A percentile compares a stretch with the other conserved stretches of the same genome.
Conservation (phyloP, 371 early-diverging fungal genomes). For the Mucor indicus region DNA sequence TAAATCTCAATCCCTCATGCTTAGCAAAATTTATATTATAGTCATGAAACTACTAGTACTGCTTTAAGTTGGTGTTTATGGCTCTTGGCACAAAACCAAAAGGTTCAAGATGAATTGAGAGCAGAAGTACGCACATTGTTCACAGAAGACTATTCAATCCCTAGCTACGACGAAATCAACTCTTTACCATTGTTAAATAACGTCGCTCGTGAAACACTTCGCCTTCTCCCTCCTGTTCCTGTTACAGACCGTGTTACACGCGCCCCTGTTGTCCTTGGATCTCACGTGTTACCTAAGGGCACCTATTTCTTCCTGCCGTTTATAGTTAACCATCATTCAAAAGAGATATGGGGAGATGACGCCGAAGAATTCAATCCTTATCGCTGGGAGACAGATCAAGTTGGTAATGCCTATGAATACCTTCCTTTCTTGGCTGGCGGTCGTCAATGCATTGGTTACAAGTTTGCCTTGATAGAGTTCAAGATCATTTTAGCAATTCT, state of each 20-base stretch:
- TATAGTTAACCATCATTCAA: constrained; percentile 45
- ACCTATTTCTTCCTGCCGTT: constrained; percentile 41
- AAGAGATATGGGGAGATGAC: constrained; percentile 63
- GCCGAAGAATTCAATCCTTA: constrained; percentile 60
- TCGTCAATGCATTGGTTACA: constrained; percentile 39
- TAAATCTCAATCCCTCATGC: too few relatives aligned
- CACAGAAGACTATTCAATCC: constrained; percentile 13
- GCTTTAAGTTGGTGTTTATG: constrained; percentile 54
- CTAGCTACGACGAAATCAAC: constrained; percentile 46
- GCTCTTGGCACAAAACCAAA: constrained; percentile 42
- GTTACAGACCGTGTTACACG: constrained; percentile 36
- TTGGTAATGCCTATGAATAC: constrained; percentile 42
- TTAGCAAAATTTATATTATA: too few relatives aligned
- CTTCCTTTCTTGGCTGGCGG: constrained; percentile 62
- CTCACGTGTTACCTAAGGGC: constrained; percentile 50
- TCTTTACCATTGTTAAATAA: constrained; percentile 42
- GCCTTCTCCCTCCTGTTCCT: constrained; percentile 52
- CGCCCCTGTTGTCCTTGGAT: constrained; percentile 41
- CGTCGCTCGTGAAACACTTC: constrained; percentile 49
- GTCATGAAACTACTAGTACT: constrained; percentile 54
- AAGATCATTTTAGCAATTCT: constrained; percentile 33
- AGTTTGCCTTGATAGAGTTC: constrained; percentile 40
- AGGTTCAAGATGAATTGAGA: constrained; percentile 41
- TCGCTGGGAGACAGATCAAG: constrained; percentile 51
- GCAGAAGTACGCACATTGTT: constrained; percentile 33